A percentile compares a stretch with the other conserved stretches of the same genome.
Evolutionary conservation across 345 rosid species (phyloP).

Genomic region (Cardamine chenopodiifolia): DNA sequence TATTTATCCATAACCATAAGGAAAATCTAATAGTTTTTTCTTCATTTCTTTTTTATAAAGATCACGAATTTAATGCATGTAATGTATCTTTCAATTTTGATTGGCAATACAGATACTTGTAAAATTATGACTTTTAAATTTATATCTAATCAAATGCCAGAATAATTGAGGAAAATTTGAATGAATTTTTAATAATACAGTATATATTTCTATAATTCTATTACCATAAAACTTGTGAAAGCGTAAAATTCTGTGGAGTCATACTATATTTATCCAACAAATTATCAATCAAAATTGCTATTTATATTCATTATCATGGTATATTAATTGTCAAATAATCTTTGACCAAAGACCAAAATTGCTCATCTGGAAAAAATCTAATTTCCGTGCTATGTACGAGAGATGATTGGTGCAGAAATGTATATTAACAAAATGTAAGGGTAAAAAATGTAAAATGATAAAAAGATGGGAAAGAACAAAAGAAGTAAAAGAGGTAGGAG

Average conservation of each 20-base stretch:
- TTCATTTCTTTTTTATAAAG: background rate
- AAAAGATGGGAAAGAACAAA: background rate
- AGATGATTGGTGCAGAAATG: background rate
- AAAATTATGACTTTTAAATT: background rate
- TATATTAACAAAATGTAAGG: background rate
- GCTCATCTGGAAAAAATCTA: background rate
- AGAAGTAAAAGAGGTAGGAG: background rate
- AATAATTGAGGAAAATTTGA: background rate
- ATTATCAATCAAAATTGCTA: background rate
- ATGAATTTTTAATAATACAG: background rate
- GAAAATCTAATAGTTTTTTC: background rate
- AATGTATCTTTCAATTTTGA: background rate
- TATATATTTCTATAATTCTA: background rate
- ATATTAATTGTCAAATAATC: background rate
- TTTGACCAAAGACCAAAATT: background rate
- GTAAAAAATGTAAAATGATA: background rate
- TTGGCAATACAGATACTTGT: background rate
- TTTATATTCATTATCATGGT: background rate
- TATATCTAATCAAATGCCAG: background rate
- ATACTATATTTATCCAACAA: background rate
- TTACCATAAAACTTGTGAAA: background rate
- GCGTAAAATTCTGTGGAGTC: background rate
- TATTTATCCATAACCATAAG: slow-evolving; percentile 10
- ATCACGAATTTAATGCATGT: background rate
- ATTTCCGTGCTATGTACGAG: too few species aligned